Evolutionary conservation across 805 yeast species (phyloP), one percentile per base, ranked within the genome.

Genomic region (Lachancea sp.): DNA sequence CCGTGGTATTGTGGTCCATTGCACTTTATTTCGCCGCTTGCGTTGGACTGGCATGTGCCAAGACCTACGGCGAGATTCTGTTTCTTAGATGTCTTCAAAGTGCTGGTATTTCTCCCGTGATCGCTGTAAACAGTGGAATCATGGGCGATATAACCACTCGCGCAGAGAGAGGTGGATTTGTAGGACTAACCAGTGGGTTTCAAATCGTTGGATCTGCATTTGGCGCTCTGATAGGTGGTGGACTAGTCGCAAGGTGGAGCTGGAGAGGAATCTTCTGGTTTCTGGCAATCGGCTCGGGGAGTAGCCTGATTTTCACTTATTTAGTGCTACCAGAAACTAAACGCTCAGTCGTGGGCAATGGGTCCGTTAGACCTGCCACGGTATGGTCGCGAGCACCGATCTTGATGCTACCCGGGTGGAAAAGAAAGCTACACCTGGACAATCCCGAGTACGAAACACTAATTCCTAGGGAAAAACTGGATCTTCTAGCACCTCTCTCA

Each of bases 221-320:
- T 46, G 90, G 94, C 8, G 86, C 94, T 0, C 63, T 88, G n/a
- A 63, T 86, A 17, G 84, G 67, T 42, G 72, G 72, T 7, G 63
- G 59, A 0, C 48, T 67, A 17, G 54, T 66, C 2, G 68, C 75
- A 3, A 60, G 65, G 17, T 67, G 70, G 49, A 68, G 76, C 15
- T 87, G 96, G 95, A 69, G 89, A 50, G 76, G 87, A 0, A 74
- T 80, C n/a, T 83, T 83, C 51, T 77, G 86, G 77, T 83, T 87
- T 46, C 60, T 83, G 38, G 77, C 83, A 1, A 78, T 82, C 20
- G 77, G 82, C 8, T 74, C 81, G 22, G 80, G 80, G 3, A 43
- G 59, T 2, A 66, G 75, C 3, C 45, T 70, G 0, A 1, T 64
- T 0, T 16, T 60, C 0, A 60, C 68, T 1, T 42, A 63, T 2